Percentiles rank a stretch among this genome's conserved stretches.
Evolutionary conservation across 768 basidiomycete genomes (phyloP).

Genomic region (Dacryopinax spathularia): DNA sequence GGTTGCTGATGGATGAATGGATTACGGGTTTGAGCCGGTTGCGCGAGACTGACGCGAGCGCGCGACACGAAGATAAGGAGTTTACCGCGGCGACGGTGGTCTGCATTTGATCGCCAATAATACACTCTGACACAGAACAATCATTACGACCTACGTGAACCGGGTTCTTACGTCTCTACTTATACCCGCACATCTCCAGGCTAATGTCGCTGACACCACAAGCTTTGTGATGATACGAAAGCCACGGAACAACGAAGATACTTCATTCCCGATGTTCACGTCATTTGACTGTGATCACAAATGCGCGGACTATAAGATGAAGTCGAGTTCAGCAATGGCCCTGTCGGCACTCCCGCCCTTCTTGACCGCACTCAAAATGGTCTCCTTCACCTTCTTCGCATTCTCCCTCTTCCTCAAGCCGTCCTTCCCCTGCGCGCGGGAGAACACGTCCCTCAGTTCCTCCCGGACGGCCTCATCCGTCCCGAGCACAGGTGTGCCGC

Average conservation of each 20-base stretch:
- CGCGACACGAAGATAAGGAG: no score
- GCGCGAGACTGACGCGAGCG: no score
- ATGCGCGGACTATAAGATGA: not conserved
- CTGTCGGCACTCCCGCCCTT: constrained; percentile 8
- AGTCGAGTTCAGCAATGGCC: not conserved
- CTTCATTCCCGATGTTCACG: no score
- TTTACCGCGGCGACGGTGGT: not conserved
- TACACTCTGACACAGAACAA: no score
- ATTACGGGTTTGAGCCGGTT: no score
- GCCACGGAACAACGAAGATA: no score
- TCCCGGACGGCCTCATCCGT: constrained; percentile 15
- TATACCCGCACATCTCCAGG: no score
- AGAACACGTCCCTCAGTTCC: constrained; percentile 14
- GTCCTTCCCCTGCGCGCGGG: constrained; percentile 16
- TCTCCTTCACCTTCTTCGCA: constrained; percentile 7
- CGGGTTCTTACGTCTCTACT: no score
- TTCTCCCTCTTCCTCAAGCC: constrained; percentile 18
- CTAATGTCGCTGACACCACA: no score
- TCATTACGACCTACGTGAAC: no score
- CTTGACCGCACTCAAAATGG: constrained; percentile 2
- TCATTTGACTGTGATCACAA: not conserved
- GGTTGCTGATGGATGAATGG: no score
- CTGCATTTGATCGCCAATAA: not conserved
- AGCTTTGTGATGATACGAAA: no score
- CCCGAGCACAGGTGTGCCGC: constrained; percentile 1